These are phyloP conservation scores for Anthostomella pinea DNA, from an alignment of 2,329 filamentous ascomycete species.

Conservation along the genomic window DNA sequence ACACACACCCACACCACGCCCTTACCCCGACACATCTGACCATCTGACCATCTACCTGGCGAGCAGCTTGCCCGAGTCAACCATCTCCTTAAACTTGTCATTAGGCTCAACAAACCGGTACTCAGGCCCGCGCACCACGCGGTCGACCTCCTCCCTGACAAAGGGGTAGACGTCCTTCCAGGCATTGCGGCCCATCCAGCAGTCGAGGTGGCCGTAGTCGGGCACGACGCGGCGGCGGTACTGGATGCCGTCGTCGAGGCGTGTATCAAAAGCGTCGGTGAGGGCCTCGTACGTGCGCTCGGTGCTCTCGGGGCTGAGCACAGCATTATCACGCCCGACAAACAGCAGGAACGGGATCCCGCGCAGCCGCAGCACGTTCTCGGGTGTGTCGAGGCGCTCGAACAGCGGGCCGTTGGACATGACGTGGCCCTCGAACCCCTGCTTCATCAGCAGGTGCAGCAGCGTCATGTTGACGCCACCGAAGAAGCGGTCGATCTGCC, in stretches of 20 bases:
- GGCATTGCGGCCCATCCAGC: conserved; percentile 59
- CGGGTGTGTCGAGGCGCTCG: conserved; percentile 44
- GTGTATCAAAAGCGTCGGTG: conserved; percentile 47
- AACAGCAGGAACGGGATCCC: conserved; percentile 57
- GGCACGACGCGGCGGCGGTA: conserved; percentile 53
- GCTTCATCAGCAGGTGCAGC: conserved; percentile 54
- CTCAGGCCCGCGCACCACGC: conserved; percentile 42
- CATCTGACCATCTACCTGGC: conserved; percentile 6
- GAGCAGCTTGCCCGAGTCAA: conserved; percentile 38
- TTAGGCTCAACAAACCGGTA: conserved; percentile 44
- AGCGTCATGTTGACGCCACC: conserved; percentile 60
- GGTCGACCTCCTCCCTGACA: conserved; percentile 52
- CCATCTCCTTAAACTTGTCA: conserved; percentile 42
- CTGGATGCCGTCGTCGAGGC: conserved; percentile 33
- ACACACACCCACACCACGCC: too few species aligned
- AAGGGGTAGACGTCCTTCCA: conserved; percentile 59
- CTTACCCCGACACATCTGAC: too few species aligned
- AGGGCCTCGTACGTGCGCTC: conserved; percentile 52
- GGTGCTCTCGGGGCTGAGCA: conserved; percentile 52
- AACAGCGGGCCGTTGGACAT: conserved; percentile 50
- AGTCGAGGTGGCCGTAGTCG: conserved; percentile 60
- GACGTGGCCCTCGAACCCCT: conserved; percentile 50
- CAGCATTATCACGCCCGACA: conserved; percentile 54
- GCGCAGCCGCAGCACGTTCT: conserved; percentile 49
- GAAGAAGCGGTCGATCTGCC: conserved; percentile 59